Percentiles rank a stretch among this genome's conserved stretches.
Evolutionary conservation across 768 basidiomycete genomes (phyloP).

Genomic region (Kwoniella pini): DNA sequence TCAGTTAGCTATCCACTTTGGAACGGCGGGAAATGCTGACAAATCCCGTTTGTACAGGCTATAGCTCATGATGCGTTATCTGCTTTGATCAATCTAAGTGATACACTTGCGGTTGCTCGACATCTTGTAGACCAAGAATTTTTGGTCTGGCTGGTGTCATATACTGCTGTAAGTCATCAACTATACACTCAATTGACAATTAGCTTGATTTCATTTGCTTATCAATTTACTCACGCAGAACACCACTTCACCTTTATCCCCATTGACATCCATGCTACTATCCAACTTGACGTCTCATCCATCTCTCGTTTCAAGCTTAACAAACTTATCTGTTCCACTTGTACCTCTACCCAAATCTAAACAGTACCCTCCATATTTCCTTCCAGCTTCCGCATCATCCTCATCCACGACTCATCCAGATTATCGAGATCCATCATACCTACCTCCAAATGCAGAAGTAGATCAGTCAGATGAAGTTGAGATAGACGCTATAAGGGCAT

Average conservation of each 20-base stretch:
- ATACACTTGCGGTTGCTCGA: constrained; percentile 68
- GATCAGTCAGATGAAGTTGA: constrained; percentile 54
- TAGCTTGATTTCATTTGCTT: not conserved
- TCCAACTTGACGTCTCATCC: constrained; percentile 87
- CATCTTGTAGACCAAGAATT: constrained; percentile 72
- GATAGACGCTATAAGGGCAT: constrained; percentile 70
- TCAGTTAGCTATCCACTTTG: too few species aligned
- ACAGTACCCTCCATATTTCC: constrained; percentile 62
- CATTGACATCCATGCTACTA: constrained; percentile 93
- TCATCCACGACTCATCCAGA: constrained; percentile 74
- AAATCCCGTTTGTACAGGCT: constrained; percentile 61
- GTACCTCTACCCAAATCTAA: constrained; percentile 47
- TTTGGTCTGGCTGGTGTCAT: constrained; percentile 78
- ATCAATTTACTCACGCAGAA: constrained; percentile 71
- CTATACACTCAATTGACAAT: not conserved
- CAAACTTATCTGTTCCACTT: constrained; percentile 68
- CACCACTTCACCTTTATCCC: constrained; percentile 84
- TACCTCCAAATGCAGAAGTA: constrained; percentile 36
- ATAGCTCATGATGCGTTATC: constrained; percentile 93
- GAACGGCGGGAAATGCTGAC: too few species aligned
- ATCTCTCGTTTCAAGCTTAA: constrained; percentile 65
- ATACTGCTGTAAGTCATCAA: constrained; percentile 74
- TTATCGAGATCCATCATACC: constrained; percentile 60
- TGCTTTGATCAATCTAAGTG: constrained; percentile 89
- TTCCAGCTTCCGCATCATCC: constrained; percentile 76